Conservation (phyloP, 2,329 filamentous ascomycete species). For the Beauveria sp. region DNA sequence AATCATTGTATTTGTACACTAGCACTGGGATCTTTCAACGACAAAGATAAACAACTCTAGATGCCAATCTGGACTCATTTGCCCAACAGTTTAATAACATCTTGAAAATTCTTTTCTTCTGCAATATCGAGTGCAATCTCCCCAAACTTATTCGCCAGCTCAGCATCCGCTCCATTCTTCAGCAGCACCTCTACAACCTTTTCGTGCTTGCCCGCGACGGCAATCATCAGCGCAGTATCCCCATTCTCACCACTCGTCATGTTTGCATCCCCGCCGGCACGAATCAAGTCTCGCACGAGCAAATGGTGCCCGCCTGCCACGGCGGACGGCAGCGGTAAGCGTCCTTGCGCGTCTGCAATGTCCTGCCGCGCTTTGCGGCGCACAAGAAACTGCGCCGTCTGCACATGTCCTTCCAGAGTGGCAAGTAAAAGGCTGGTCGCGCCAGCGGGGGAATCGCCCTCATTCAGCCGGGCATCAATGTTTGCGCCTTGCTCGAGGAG, state of each 20-base stretch:
- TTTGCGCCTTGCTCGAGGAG: constrained; percentile 1
- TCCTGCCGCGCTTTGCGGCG: constrained; percentile 3
- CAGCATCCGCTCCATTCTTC: not conserved
- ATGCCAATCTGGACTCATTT: not conserved
- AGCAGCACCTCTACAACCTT: constrained; percentile 7
- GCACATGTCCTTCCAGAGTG: not conserved
- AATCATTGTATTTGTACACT: not conserved
- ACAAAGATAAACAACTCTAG: not conserved
- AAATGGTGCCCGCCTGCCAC: not conserved
- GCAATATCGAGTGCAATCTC: constrained; percentile 7
- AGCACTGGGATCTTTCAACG: not conserved
- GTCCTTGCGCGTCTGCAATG: not conserved
- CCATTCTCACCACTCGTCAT: not conserved
- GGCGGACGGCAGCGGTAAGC: not conserved
- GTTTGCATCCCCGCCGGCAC: not conserved
- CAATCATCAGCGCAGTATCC: not conserved
- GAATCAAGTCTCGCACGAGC: constrained; percentile 3
- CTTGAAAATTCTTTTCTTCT: not conserved
- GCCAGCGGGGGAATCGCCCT: not conserved
- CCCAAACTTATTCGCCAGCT: constrained; percentile 4
- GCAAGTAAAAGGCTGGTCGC: not conserved
- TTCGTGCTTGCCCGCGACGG: not conserved
- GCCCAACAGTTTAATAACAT: not conserved
- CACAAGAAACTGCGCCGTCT: constrained; percentile 7
- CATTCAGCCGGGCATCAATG: not conserved